Evolutionary conservation across 306 rosid species (phyloP), one percentile per base, ranked within the genome.

Genomic region (Rubus idaeus): DNA sequence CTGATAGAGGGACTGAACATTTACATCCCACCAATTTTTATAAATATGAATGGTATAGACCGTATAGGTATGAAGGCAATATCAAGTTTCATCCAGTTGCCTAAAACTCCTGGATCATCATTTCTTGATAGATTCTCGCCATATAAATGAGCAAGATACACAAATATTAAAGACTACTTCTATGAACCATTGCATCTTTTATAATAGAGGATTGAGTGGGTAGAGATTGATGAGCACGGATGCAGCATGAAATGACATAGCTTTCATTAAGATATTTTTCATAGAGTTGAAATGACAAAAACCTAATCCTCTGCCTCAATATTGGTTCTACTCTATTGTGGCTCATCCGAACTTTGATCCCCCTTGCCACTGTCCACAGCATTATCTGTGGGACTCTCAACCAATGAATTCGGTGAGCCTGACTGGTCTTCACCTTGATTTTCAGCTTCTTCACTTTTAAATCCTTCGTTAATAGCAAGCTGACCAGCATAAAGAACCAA

Each of bases 401-500:
- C 73, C 0, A 84, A 76, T 75, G 86, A 84, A 82, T 76, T 87
- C 35, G 84, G 75, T 23, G 85, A 86, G 47, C 85, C 81, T 56
- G 79, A 66, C 84, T 71, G 85, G 70, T 78, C 89, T 35, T 80
- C 73, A 68, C 80, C 83, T 80, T 76, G 83, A 73, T 47, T 83
- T 77, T 83, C 80, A 71, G 86, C 81, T 80, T 84, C 80, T 73
- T 78, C 70, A 69, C 80, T 85, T 39, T 79, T 67, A 58, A 88
- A 79, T 60, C 40, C 97, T 70, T 81, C 93, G 68, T 90, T 83
- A 30, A 92, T 62, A 85, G 89, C 89, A 60, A 95, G 91, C 86
- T 94, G 93, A 78, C 90, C 93, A 58, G 97, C 88, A 81, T 92
- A 92, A 75, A 94, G 97, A 74, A 94, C 73, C 65, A 94, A 84